These are phyloP conservation scores for Russula vinacea DNA, from an alignment of 768 basidiomycete genomes.

Conservation along the genomic window DNA sequence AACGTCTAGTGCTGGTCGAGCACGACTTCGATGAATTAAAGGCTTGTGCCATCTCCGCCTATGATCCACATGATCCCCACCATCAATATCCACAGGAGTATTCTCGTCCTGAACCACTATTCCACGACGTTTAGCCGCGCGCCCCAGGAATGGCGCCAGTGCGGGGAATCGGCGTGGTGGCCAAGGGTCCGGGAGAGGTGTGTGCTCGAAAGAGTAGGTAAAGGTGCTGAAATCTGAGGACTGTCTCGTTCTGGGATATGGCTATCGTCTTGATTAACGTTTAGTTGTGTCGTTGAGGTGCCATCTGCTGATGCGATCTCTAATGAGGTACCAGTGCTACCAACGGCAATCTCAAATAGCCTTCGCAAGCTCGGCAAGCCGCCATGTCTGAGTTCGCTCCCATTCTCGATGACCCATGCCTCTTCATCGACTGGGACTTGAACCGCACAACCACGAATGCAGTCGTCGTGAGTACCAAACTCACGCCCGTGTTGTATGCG, in stretches of 20 bases:
- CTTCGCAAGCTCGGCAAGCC: slow-evolving; percentile 46
- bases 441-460: slow-evolving; percentile 46
- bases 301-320: slow-evolving; percentile 22
- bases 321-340: slow-evolving; percentile 34
- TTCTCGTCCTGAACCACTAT: slow-evolving; percentile 42
- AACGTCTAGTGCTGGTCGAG: slow-evolving; percentile 41
- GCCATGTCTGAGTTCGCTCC: slow-evolving; percentile 43
- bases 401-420: slow-evolving; percentile 38
- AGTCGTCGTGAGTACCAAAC: slow-evolving; percentile 52
- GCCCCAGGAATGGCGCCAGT: slow-evolving; percentile 50
- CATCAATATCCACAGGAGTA: slow-evolving; percentile 38
- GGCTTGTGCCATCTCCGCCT: slow-evolving; percentile 38
- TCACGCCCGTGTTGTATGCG: slow-evolving; percentile 48
- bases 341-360: slow-evolving; percentile 52
- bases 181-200: slow-evolving; percentile 50
- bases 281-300: neutral
- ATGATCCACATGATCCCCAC: slow-evolving; percentile 16
- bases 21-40: slow-evolving; percentile 43
- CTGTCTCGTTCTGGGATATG: slow-evolving; percentile 15
- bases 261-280: slow-evolving; percentile 7
- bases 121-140: slow-evolving; percentile 41
- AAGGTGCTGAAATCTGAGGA: slow-evolving; percentile 21
- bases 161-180: slow-evolving; percentile 51
- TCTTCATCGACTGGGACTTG: slow-evolving; percentile 38
- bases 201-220: slow-evolving; percentile 33